phyloP scores from a whole-genome alignment of 305 asterid species.

The Lippia alba region DNA sequence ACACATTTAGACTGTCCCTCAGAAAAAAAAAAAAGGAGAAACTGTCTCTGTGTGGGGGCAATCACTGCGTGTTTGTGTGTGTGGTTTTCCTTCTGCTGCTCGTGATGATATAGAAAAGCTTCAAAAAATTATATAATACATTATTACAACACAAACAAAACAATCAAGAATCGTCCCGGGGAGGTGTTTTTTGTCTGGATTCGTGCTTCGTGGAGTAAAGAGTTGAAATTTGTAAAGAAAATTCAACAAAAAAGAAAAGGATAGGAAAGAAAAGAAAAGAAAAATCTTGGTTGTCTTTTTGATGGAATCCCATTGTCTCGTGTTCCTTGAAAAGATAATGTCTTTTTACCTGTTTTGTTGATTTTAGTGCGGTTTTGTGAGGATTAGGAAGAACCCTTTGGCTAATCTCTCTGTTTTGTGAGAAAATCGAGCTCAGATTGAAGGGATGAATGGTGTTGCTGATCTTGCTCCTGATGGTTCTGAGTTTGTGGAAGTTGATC shows the following conservation, averaged over 20 bases:
- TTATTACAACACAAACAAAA: background rate
- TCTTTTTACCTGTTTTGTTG: background rate
- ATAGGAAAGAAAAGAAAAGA: background rate
- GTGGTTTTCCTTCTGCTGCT: conserved; percentile 39
- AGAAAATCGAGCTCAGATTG: background rate
- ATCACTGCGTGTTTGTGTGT: conserved; percentile 33
- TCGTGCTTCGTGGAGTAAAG: conserved; percentile 33
- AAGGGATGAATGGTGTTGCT: conserved; percentile 61
- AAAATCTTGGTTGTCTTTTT: conserved; percentile 11
- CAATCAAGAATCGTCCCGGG: background rate
- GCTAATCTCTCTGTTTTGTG: conserved; percentile 32
- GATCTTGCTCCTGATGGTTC: conserved; percentile 58
- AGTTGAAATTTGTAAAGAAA: conserved; percentile 16
- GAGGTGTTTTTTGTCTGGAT: conserved; percentile 30
- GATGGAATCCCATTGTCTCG: conserved; percentile 21
- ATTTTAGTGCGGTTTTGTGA: background rate
- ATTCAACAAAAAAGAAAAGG: too few relatives aligned
- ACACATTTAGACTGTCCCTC: conserved; percentile 19
- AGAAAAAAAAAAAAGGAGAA: conserved; percentile 15
- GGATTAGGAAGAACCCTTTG: conserved; percentile 21
- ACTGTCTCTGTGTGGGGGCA: conserved; percentile 33
- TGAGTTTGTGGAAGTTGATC: conserved; percentile 85
- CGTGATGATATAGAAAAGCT: conserved; percentile 46
- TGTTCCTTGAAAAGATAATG: conserved; percentile 15
- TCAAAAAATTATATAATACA: background rate